A percentile compares a stretch with the other conserved stretches of the same genome.
These are phyloP conservation scores for Casuarina equisetifolia DNA, from an alignment of 306 rosid genomes.

Conservation along the genomic window DNA sequence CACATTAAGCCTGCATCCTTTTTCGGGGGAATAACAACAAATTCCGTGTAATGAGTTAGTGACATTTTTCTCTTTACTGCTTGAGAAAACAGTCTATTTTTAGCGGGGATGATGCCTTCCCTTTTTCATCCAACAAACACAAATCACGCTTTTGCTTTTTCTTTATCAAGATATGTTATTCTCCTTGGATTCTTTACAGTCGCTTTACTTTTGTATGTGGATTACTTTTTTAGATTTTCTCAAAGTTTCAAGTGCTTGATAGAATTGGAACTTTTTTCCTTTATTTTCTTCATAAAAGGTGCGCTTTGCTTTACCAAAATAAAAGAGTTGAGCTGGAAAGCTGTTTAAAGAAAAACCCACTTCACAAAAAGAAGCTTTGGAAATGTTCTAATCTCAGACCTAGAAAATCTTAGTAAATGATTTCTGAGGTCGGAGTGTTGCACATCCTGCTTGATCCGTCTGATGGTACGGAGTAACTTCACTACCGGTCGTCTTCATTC, in stretches of 20 bases:
- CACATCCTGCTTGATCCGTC: too few species aligned
- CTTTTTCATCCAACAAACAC: conserved; percentile 38
- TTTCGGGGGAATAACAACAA: too few species aligned
- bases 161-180: conserved; percentile 43
- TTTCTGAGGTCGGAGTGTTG: too few species aligned
- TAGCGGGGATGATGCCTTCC: conserved; percentile 36
- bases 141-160: conserved; percentile 57
- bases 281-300: conserved; percentile 32
- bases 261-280: conserved; percentile 31
- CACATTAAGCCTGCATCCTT: too few species aligned
- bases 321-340: conserved; percentile 38
- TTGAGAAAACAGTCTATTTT: conserved; percentile 35
- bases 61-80: neutral
- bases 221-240: conserved; percentile 24
- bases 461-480: too few species aligned
- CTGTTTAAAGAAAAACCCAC: conserved; percentile 23
- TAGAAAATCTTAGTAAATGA: neutral
- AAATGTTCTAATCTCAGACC: neutral
- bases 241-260: conserved; percentile 35
- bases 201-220: conserved; percentile 36
- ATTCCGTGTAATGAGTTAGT: too few species aligned
- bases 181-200: conserved; percentile 66
- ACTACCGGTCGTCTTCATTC: too few species aligned
- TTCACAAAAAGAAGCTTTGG: neutral
- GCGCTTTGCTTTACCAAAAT: conserved; percentile 33